Conservation (phyloP, 352 stramenopile species). For the Pythium phragmitis region DNA sequence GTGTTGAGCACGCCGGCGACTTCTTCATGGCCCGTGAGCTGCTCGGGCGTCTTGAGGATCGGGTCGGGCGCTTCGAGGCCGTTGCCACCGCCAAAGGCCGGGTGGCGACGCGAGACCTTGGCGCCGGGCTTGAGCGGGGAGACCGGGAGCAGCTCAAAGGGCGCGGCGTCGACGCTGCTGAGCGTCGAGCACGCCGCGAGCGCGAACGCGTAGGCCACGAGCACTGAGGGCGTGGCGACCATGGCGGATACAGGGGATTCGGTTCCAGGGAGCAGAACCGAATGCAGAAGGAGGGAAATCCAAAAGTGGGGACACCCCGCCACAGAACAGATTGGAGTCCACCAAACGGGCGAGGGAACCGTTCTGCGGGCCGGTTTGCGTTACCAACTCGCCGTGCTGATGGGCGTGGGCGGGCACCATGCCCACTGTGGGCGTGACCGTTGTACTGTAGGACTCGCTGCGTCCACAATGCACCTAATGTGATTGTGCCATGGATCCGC, state of each 20-base stretch:
- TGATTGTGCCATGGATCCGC: background rate
- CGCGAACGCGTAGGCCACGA: constrained; percentile 19
- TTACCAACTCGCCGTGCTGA: no score
- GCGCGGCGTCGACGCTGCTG: constrained; percentile 9
- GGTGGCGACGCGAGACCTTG: constrained; percentile 18
- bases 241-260: constrained; percentile 1
- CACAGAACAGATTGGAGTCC: background rate
- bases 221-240: constrained; percentile 19
- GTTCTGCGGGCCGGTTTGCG: no score
- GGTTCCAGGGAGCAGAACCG: background rate
- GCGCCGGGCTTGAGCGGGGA: constrained; percentile 12
- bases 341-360: background rate
- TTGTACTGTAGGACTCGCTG: background rate
- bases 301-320: background rate
- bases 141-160: constrained; percentile 14
- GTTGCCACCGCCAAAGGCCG: constrained; percentile 19
- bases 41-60: constrained; percentile 14
- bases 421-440: background rate
- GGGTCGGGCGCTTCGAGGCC: constrained; percentile 11
- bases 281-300: background rate
- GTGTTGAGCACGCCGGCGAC: constrained; percentile 12
- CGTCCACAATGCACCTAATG: background rate
- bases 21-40: constrained; percentile 12
- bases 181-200: constrained; percentile 10
- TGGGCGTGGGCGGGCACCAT: no score